Evolutionary conservation across 164 flowering plant genomes (phyloP), one percentile per base, ranked within the genome.

Genomic region (Sextonia rubra): DNA sequence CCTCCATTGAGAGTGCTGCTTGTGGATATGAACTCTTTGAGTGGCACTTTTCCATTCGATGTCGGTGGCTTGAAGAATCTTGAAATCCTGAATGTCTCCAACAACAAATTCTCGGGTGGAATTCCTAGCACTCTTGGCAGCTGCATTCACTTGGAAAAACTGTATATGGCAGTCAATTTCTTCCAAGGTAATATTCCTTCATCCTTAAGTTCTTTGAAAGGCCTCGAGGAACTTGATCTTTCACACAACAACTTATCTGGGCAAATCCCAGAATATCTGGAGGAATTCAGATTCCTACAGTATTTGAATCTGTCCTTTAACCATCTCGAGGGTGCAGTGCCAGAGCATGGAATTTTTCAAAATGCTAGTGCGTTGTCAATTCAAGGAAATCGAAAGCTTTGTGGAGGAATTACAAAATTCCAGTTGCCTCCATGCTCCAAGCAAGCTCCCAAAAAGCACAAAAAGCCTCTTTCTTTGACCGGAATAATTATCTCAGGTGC

Each of bases 171-270:
- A 0, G 74, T 76, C 0, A 85, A 85, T 55, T 66, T 25, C 8
- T 76, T 85, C 23, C 47, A 61, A 26, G 85, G 85, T 47, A 18
- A 1, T 2, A 80, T 85, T 68, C 83, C 83, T 49, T 1, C 20
- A 2, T 37, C 70, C 9, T 44, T 74, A 3, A 60, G 65, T 1
- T 14, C 8, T 14, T 63, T 78, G 24, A 62, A 29, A 55, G 66
- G 66, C 27, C 7, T 78, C 14, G 66, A 44, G 56, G 29, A 49
- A 15, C n/a, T 77, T 23, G 79, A 77, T 30, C 65, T 77, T 17
- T 77, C 79, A 0, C 47, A 2, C 0, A 78, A 72, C 25, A 68
- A 71, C 4, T 52, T 78, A n/a, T 71, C 62, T 44, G 77, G 77
- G 4, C 18, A 27, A 26, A 66, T 77, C 7, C 74, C 77, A 44